Conservation (phyloP, 129 eudicot genomes). For the Ambrosia trifida region DNA sequence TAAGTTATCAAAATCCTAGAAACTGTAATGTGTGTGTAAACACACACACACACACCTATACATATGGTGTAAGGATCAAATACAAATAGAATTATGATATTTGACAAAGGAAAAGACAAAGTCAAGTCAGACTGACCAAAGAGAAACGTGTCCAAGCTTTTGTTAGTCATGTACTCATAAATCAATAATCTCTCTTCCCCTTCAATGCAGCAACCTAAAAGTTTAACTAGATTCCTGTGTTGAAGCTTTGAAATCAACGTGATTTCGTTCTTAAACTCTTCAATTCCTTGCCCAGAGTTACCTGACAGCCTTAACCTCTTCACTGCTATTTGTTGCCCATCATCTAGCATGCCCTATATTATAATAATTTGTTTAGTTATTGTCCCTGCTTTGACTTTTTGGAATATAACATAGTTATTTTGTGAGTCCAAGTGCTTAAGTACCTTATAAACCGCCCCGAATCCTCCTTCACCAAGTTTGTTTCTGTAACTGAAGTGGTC, state of each 20-base stretch:
- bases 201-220: slow-evolving; percentile 42
- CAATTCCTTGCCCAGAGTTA: slow-evolving; percentile 35
- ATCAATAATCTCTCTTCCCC: slow-evolving; percentile 40
- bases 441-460: slow-evolving; percentile 48
- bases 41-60: too few species aligned
- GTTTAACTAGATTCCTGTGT: slow-evolving; percentile 45
- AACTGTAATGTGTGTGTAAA: neutral
- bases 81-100: neutral
- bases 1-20: neutral
- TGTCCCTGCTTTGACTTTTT: neutral
- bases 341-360: slow-evolving; percentile 36
- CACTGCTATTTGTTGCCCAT: slow-evolving; percentile 41
- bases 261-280: slow-evolving; percentile 45
- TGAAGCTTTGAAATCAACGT: slow-evolving; percentile 39
- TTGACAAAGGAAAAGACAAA: neutral
- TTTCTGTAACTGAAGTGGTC: slow-evolving; percentile 32
- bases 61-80: too few species aligned
- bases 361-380: neutral
- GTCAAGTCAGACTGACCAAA: slow-evolving; percentile 36
- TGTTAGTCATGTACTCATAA: slow-evolving; percentile 47
- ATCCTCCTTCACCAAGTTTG: slow-evolving; percentile 53
- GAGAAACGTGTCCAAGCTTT: slow-evolving; percentile 42
- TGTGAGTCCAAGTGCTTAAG: slow-evolving; percentile 10
- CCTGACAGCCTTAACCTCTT: slow-evolving; percentile 46
- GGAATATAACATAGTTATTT: neutral